Percentiles rank a stretch among this genome's conserved stretches.
Evolutionary conservation across 2,329 filamentous ascomycete species (phyloP).

Genomic region (Fonsecaea multimorphosa): DNA sequence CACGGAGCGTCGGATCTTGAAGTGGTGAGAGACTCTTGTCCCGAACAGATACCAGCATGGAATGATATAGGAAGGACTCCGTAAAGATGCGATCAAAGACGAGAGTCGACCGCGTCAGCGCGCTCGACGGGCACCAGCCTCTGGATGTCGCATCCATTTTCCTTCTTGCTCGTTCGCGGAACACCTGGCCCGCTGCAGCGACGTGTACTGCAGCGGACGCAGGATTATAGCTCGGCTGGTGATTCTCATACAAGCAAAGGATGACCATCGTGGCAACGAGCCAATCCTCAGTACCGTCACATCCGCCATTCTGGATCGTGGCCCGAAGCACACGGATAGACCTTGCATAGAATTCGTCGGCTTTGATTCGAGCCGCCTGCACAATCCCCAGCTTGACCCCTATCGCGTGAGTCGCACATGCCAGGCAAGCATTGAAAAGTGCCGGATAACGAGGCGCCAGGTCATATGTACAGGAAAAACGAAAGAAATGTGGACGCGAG

Average conservation of each 20-base stretch:
- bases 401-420: background rate
- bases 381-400: background rate
- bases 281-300: conserved; percentile 1
- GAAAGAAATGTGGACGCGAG: background rate
- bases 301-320: background rate
- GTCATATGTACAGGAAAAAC: conserved; percentile 1
- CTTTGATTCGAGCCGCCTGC: background rate
- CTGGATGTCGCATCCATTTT: background rate
- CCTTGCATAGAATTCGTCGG: background rate
- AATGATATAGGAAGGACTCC: conserved; percentile 3
- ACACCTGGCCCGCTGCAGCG: background rate
- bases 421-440: conserved; percentile 1
- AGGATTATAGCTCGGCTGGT: background rate
- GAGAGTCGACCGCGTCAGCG: background rate
- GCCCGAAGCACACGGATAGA: background rate
- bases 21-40: conserved; percentile 4
- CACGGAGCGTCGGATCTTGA: conserved; percentile 3
- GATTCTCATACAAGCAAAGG: conserved; percentile 3
- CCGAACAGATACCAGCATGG: background rate
- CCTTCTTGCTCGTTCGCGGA: conserved; percentile 3
- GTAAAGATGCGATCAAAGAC: conserved; percentile 3
- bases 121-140: background rate
- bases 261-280: too few relatives aligned
- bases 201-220: background rate
- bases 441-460: background rate